A percentile compares a stretch with the other conserved stretches of the same genome.
phyloP scores from a whole-genome alignment of 345 rosid genomes.

The Durio zibethinus region DNA sequence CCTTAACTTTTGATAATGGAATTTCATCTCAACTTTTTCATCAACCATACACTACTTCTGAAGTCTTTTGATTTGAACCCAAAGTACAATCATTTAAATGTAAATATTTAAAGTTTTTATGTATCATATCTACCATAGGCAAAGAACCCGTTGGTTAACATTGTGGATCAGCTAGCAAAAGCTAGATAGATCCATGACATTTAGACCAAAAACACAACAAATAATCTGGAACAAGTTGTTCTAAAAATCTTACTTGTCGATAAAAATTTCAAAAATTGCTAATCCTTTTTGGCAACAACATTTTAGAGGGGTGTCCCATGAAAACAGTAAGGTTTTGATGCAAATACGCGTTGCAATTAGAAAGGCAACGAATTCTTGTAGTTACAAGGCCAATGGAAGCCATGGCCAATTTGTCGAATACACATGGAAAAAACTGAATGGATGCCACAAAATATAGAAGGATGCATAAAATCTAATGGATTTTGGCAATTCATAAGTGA shows the following conservation, averaged over 20 bases:
- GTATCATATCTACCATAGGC: not conserved
- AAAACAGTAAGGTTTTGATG: conserved; percentile 2
- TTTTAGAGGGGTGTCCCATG: conserved; percentile 7
- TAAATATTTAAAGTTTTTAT: not conserved
- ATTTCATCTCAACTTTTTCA: not conserved
- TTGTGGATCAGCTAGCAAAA: not conserved
- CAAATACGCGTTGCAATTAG: conserved; percentile 9
- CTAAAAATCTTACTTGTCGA: conserved; percentile 28
- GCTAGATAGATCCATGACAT: conserved; percentile 7
- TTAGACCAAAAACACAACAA: conserved; percentile 13
- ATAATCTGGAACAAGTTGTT: conserved; percentile 18
- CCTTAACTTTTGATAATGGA: not conserved
- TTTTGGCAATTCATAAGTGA: conserved; percentile 50
- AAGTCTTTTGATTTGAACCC: not conserved
- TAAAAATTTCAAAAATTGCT: conserved; percentile 2
- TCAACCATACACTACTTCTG: not conserved
- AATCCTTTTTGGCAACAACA: conserved; percentile 13
- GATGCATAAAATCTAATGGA: conserved; percentile 36
- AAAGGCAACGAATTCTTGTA: conserved; percentile 11
- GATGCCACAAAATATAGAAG: conserved; percentile 26
- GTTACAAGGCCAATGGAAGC: not conserved
- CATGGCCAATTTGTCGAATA: conserved; percentile 9
- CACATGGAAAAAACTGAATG: conserved; percentile 9
- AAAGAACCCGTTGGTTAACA: not conserved
- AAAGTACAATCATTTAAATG: not conserved